Conservation (phyloP, 805 yeast genomes). For the Barnettozyma siamensis region DNA sequence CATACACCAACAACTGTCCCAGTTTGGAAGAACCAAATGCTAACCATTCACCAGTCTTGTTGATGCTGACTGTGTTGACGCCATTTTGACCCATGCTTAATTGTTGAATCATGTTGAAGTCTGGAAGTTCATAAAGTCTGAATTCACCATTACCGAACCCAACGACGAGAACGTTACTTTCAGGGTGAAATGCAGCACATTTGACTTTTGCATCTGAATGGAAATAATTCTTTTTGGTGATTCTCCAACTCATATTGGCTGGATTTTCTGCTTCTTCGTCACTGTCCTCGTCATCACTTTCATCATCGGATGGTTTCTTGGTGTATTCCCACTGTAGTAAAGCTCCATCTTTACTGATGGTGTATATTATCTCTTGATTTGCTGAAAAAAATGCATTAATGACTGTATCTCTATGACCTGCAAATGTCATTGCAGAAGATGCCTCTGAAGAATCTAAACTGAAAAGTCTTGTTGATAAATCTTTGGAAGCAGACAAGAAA, state of each 20-base stretch:
- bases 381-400: conserved; percentile 79
- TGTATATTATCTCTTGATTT: conserved; percentile 86
- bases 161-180: conserved; percentile 66
- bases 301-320: conserved; percentile 42
- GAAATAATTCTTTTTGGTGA: conserved; percentile 68
- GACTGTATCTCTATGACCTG: conserved; percentile 91
- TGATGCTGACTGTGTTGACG: conserved; percentile 75
- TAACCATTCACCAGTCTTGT: conserved; percentile 90
- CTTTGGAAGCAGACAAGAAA: conserved; percentile 80
- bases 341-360: conserved; percentile 93
- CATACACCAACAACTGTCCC: conserved; percentile 95
- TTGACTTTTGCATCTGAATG: conserved; percentile 63
- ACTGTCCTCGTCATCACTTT: conserved; percentile 34
- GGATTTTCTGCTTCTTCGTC: conserved; percentile 34
- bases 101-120: conserved; percentile 74
- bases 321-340: conserved; percentile 87
- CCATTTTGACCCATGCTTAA: conserved; percentile 89
- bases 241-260: conserved; percentile 67
- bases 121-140: conserved; percentile 82
- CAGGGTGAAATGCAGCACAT: conserved; percentile 80
- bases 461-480: conserved; percentile 81
- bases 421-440: conserved; percentile 75
- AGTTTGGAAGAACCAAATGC: conserved; percentile 87
- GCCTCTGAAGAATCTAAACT: conserved; percentile 67
- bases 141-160: conserved; percentile 91